phyloP scores from a whole-genome alignment of 371 early-diverging fungal genomes.

The Mucor sp. region DNA sequence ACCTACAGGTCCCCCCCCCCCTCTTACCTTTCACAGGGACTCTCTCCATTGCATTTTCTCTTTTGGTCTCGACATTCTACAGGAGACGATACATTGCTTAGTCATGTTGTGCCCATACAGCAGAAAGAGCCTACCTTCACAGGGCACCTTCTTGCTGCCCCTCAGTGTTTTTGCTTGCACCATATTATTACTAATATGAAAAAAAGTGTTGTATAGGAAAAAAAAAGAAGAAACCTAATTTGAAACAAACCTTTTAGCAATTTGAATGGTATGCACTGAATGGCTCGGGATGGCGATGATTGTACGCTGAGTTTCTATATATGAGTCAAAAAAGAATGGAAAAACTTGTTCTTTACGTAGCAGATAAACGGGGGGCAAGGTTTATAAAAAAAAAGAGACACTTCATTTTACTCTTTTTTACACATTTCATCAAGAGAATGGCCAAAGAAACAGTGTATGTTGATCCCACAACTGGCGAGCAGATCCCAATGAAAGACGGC shows the following conservation, averaged over 20 bases:
- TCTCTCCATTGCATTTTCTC: slow-evolving; percentile 32
- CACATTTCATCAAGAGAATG: slow-evolving; percentile 4
- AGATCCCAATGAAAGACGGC: slow-evolving; percentile 54
- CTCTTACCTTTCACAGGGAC: slow-evolving; percentile 39
- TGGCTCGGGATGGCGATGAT: neutral
- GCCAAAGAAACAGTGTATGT: slow-evolving; percentile 22
- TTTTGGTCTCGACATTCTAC: slow-evolving; percentile 48
- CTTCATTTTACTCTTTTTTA: neutral
- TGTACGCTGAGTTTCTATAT: neutral
- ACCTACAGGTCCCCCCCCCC: neutral
- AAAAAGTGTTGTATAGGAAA: neutral
- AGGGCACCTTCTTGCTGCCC: slow-evolving; percentile 15
- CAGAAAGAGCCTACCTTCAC: slow-evolving; percentile 18
- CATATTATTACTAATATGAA: neutral
- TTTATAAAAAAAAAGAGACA: neutral
- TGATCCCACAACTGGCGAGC: slow-evolving; percentile 48
- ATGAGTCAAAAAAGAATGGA: slow-evolving; percentile 1
- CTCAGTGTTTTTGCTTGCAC: neutral
- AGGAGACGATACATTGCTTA: neutral
- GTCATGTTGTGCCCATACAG: neutral
- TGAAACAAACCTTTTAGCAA: neutral
- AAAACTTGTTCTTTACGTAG: neutral
- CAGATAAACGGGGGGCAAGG: neutral
- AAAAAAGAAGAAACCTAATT: slow-evolving; percentile 2
- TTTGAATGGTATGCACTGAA: neutral